Percentiles rank a stretch among this genome's conserved stretches.
Evolutionary conservation across 495 filamentous ascomycete genomes (phyloP).

Genomic region (Physcia stellaris): DNA sequence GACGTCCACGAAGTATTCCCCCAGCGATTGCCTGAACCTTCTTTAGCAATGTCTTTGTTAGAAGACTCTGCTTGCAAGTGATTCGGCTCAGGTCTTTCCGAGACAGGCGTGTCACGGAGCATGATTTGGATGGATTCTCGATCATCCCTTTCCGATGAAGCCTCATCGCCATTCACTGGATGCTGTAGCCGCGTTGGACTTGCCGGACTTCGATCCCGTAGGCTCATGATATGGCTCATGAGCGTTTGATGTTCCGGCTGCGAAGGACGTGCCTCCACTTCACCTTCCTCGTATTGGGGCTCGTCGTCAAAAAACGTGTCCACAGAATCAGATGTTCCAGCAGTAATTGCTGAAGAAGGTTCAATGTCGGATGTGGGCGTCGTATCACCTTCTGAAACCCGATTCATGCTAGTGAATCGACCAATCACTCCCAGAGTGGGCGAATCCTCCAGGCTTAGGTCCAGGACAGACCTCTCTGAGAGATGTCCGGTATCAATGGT

Average conservation of each 20-base stretch:
- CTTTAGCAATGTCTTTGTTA: slow-evolving; percentile 10
- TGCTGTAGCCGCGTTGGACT: slow-evolving; percentile 9
- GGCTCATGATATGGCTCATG: slow-evolving; percentile 37
- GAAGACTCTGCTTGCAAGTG: slow-evolving; percentile 20
- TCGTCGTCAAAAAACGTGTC: slow-evolving; percentile 60
- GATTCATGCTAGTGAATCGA: slow-evolving; percentile 30
- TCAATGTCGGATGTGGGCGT: slow-evolving; percentile 34
- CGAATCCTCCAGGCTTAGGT: slow-evolving; percentile 37
- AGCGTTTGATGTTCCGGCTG: slow-evolving; percentile 30
- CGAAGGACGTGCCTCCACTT: too few relatives aligned
- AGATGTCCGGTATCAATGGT: slow-evolving; percentile 14
- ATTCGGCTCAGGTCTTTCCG: slow-evolving; percentile 21
- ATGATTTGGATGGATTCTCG: slow-evolving; percentile 50
- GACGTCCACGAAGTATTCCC: slow-evolving; percentile 42
- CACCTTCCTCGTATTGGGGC: slow-evolving; percentile 50
- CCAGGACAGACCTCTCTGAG: slow-evolving; percentile 12
- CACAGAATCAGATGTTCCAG: slow-evolving; percentile 38
- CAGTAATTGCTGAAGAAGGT: slow-evolving; percentile 26
- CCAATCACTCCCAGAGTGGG: slow-evolving; percentile 57
- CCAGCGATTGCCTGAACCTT: slow-evolving; percentile 27
- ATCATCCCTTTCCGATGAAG: slow-evolving; percentile 36
- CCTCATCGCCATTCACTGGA: slow-evolving; percentile 21
- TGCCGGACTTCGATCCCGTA: slow-evolving; percentile 31
- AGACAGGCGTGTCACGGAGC: slow-evolving; percentile 32
- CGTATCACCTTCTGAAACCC: slow-evolving; percentile 24